Base-by-base conservation (phyloP, 2,329 filamentous ascomycete genomes). In the Karstenula rhodostoma region DNA sequence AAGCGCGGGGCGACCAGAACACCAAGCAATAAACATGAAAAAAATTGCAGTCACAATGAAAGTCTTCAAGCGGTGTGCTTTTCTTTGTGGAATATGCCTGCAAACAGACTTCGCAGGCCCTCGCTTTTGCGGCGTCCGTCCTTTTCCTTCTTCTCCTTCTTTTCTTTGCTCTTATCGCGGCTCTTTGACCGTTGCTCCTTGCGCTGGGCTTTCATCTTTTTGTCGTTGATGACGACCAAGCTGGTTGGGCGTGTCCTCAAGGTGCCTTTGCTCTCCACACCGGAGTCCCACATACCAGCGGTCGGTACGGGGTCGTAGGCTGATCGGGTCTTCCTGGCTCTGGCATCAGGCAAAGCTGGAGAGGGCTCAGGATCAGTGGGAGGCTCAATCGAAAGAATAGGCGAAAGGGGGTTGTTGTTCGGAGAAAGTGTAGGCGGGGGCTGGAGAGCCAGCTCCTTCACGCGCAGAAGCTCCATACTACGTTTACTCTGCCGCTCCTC, bases 221-320 rank as follows among this genome's bases (percentile, higher is more conserved):
- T 74, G 58, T 74, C 71, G 27, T 72, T 74, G 51, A 74, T 62
- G 29, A 75, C 68, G 9, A 74, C 69, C 67, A 77, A 67, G 62
- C 75, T 76, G 0, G 73, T 76, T 1, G 74, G 73, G 19, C 73
- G 67, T 17, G 58, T 60, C 55, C 72, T 74, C n/a, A 74, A 52
- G 1, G 70, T 65, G 2, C 67, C 61, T 10, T 68, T 68, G 22
- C 57, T 56, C 8, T 76, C 72, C 9, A 76, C 69, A 1, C 73
- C 74, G 1, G 73, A 77, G 50, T 77, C 75, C 75, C 75, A 78
- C 46, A 78, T 51, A 5, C 75, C 73, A 7, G 72, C 67, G n/a
- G 75, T 77, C 0, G 68, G 71, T 17, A 76, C 61, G 4, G 75
- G 74, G 33, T 75, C 68, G 62, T 72, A 75, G 0, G 73, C 71